Evolutionary conservation across 768 basidiomycete genomes (phyloP).

Genomic region (Gautieria morchelliformis): DNA sequence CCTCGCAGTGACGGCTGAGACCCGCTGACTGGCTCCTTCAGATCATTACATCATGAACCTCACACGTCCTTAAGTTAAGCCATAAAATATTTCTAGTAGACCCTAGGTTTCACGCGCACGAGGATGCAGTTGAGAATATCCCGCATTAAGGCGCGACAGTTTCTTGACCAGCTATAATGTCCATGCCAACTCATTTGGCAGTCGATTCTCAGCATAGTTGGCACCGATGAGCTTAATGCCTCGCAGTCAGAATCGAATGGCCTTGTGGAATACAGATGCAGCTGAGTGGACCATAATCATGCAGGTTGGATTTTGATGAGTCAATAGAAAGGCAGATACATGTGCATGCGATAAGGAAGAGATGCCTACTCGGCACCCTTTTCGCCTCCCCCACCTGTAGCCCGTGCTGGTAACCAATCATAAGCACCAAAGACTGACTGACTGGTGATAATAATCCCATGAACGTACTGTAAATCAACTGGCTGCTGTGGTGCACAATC

Average conservation of each 20-base stretch:
- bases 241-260: too few relatives aligned
- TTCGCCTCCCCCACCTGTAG: constrained; percentile 29
- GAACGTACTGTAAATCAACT: constrained; percentile 90
- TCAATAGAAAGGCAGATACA: background rate
- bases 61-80: too few relatives aligned
- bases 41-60: background rate
- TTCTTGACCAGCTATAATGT: too few relatives aligned
- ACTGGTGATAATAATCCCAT: constrained; percentile 7
- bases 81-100: too few relatives aligned
- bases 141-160: too few relatives aligned
- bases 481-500: constrained; percentile 90
- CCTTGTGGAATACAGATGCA: background rate
- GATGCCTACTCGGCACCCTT: background rate
- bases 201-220: too few relatives aligned
- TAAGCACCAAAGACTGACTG: background rate
- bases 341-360: constrained; percentile 2
- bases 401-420: constrained; percentile 26
- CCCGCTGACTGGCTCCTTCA: background rate
- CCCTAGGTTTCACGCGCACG: too few relatives aligned
- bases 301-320: background rate
- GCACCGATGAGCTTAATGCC: too few relatives aligned
- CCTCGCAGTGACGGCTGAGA: background rate
- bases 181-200: too few relatives aligned
- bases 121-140: too few relatives aligned
- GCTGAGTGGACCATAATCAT: background rate